These are phyloP conservation scores for Ophiocordyceps camponoti-floridani DNA, from an alignment of 2,329 filamentous ascomycete species.

Conservation along the genomic window DNA sequence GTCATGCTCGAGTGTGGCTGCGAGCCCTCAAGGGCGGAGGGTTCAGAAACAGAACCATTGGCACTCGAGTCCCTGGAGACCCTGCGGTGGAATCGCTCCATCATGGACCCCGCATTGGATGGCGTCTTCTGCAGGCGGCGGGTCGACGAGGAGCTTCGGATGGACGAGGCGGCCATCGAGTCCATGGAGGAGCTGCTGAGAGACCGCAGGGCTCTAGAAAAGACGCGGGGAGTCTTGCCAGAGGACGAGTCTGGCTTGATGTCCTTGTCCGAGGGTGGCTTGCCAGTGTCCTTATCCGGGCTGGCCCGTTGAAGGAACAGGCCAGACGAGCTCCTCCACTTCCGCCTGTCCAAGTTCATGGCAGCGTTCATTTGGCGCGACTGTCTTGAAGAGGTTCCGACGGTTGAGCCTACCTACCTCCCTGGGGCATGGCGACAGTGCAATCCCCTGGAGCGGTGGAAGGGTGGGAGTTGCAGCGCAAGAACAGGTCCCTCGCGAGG, in stretches of 20 bases:
- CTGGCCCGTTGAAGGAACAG: constrained; percentile 9
- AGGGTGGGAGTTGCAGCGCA: not conserved
- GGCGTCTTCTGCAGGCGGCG: constrained; percentile 19
- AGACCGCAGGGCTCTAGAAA: constrained; percentile 19
- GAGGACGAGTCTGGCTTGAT: constrained; percentile 9
- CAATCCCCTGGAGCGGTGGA: not conserved
- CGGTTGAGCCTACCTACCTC: not conserved
- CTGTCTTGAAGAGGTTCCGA: not conserved
- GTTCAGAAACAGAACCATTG: constrained; percentile 12
- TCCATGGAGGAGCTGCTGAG: constrained; percentile 22
- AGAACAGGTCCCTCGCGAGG: constrained; percentile 1
- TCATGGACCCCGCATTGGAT: constrained; percentile 20
- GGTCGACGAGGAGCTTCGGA: constrained; percentile 13
- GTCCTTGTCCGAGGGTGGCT: constrained; percentile 2
- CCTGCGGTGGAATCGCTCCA: constrained; percentile 21
- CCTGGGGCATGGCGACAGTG: constrained; percentile 1
- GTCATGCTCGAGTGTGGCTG: constrained; percentile 18
- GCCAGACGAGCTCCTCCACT: constrained; percentile 14
- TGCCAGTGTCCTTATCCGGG: constrained; percentile 2
- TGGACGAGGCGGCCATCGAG: constrained; percentile 14
- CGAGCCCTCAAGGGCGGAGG: constrained; percentile 12
- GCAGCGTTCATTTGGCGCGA: not conserved
- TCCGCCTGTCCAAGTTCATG: constrained; percentile 18
- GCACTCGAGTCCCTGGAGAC: constrained; percentile 18
- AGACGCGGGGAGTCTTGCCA: constrained; percentile 15